phyloP scores from a whole-genome alignment of 306 rosid genomes.

The Castanea mollissima region DNA sequence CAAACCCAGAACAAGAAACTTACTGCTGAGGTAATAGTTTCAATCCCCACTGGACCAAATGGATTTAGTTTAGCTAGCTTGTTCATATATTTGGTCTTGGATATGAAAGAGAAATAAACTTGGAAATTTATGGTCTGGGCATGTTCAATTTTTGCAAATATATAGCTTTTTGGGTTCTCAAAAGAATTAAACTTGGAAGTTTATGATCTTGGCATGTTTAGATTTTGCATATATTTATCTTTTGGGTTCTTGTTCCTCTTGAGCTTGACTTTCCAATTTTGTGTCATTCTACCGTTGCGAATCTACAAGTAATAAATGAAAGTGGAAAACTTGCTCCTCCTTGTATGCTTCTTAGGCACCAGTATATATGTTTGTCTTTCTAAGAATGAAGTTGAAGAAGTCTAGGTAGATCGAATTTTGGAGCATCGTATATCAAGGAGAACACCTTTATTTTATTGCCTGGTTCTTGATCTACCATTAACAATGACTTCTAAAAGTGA shows the following conservation, averaged over 20 bases:
- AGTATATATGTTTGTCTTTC: not conserved
- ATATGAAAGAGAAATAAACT: not conserved
- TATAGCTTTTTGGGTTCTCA: not conserved
- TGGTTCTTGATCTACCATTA: conserved; percentile 38
- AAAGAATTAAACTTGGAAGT: not conserved
- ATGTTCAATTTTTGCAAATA: not conserved
- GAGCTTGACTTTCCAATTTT: not conserved
- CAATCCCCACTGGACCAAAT: not conserved
- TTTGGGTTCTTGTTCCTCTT: not conserved
- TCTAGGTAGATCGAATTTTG: conserved; percentile 11
- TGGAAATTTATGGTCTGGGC: not conserved
- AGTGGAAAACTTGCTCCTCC: not conserved
- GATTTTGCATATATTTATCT: not conserved
- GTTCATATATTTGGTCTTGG: not conserved
- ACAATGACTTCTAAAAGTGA: conserved; percentile 21
- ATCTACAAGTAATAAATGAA: not conserved
- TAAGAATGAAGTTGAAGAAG: not conserved
- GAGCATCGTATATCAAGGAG: conserved; percentile 20
- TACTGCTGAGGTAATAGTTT: conserved; percentile 56
- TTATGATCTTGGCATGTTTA: not conserved
- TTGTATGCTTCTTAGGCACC: not conserved
- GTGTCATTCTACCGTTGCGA: not conserved
- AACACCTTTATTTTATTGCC: conserved; percentile 27
- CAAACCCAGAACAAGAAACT: conserved; percentile 77
- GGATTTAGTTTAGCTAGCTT: not conserved